Evolutionary conservation across 2,329 filamentous ascomycete genomes (phyloP), one percentile per base, ranked within the genome.

Genomic region (Fusarium sp.): DNA sequence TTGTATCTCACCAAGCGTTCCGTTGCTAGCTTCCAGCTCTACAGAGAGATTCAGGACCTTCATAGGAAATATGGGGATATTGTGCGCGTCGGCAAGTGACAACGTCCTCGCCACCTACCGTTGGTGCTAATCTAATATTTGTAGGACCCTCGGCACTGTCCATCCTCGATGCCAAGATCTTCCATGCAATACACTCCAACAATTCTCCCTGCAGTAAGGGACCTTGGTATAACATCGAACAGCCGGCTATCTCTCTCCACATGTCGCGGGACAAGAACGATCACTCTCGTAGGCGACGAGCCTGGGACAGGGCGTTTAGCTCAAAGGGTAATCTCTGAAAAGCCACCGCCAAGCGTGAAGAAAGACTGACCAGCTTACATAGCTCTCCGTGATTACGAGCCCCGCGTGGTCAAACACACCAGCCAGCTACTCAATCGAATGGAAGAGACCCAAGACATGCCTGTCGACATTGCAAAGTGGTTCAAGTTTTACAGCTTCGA

Each of bases 261-360:
- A 52, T 52, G 48, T 52, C n/a, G 6, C n/a, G 48, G 3, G 31
- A 52, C 6, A 52, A 24, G 2, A 35, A 12, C 6, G 31, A 26
- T 0, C 48, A 36, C 4, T 24, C 31, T 11, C n/a, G n/a, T 5
- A 24, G 48, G 1, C 48, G 48, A 26, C 31, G 48, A 36, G 31
- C 17, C 9, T 52, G 48, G 48, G 48, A 52, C 12, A 52, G n/a
- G 9, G 48, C 48, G 0, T 52, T 52, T 11, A 52, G n/a, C 14
- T 35, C 48, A 14, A 52, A 36, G n/a, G 31, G 31, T 52, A 3
- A 26, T 0, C 11, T 15, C 4, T 3, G 1, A 10, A 4, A 1
- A 14, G 15, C 3, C 15, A 3, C 22, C 0, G 18, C n/a, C 28
- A 24, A 49, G 18, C 3, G 18, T n/a, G 0, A 3, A 20, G 4